These are phyloP conservation scores for Tetrastigma voinierianum DNA, from an alignment of 164 flowering plant genomes.

Conservation along the genomic window DNA sequence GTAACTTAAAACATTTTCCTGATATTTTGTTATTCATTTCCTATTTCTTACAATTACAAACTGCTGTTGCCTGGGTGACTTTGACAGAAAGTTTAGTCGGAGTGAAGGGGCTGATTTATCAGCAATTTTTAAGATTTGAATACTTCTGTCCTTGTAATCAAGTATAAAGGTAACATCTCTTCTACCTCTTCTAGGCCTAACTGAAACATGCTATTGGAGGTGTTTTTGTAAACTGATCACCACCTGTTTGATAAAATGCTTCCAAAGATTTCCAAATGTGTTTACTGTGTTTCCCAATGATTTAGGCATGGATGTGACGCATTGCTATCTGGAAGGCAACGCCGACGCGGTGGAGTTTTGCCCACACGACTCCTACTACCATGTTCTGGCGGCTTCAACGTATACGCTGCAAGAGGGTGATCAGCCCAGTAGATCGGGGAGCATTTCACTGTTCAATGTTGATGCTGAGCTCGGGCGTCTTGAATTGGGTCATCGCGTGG, in stretches of 20 bases:
- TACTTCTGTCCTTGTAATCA: too few relatives aligned
- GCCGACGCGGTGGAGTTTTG: conserved; percentile 95
- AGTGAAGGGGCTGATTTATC: too few relatives aligned
- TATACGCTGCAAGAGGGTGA: conserved; percentile 84
- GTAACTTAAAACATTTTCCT: too few relatives aligned
- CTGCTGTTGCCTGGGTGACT: too few relatives aligned
- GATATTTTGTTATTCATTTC: too few relatives aligned
- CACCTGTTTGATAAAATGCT: conserved; percentile 40
- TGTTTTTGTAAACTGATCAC: neutral
- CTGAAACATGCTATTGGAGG: neutral
- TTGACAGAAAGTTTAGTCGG: too few relatives aligned
- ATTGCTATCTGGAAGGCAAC: conserved; percentile 73
- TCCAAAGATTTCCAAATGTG: neutral
- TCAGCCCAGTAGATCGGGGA: conserved; percentile 66
- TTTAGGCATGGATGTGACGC: conserved; percentile 63
- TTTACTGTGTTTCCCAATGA: neutral
- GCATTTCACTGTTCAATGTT: conserved; percentile 70
- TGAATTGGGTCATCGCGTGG: conserved; percentile 42
- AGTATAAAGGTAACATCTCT: neutral
- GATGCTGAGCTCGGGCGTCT: conserved; percentile 42
- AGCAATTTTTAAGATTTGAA: too few relatives aligned
- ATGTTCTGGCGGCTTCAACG: conserved; percentile 78
- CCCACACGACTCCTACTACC: conserved; percentile 51
- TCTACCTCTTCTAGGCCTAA: neutral
- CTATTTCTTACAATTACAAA: too few relatives aligned